phyloP scores from a whole-genome alignment of 768 basidiomycete genomes.

The Lentinula boryana region DNA sequence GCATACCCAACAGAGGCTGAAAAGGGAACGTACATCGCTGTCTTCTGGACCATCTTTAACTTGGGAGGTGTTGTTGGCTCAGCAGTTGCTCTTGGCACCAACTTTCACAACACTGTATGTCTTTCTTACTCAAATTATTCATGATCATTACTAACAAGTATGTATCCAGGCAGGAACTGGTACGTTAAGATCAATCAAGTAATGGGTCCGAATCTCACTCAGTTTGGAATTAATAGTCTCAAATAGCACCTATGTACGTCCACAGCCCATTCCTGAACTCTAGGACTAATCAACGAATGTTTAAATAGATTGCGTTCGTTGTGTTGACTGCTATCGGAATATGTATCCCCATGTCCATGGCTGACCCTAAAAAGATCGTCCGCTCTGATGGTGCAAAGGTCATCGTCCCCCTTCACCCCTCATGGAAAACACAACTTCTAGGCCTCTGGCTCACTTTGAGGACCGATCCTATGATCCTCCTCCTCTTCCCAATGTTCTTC shows the following conservation, averaged over 20 bases:
- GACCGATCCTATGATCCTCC: constrained; percentile 65
- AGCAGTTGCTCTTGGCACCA: constrained; percentile 66
- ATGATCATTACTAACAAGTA: not conserved
- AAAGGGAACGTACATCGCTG: constrained; percentile 71
- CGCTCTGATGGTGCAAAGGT: constrained; percentile 74
- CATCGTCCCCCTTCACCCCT: constrained; percentile 54
- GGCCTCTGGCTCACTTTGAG: constrained; percentile 63
- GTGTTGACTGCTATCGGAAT: constrained; percentile 68
- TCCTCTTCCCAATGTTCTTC: constrained; percentile 84
- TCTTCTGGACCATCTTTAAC: constrained; percentile 86
- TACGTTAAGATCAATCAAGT: constrained; percentile 17
- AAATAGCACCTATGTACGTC: constrained; percentile 70
- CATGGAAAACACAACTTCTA: constrained; percentile 71
- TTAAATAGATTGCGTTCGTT: constrained; percentile 68
- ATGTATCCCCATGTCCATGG: constrained; percentile 62
- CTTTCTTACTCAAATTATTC: not conserved
- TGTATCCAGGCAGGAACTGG: constrained; percentile 32
- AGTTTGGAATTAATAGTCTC: constrained; percentile 34
- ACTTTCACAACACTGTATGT: constrained; percentile 56
- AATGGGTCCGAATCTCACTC: not conserved
- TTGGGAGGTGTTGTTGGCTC: constrained; percentile 76
- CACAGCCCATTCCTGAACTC: not conserved
- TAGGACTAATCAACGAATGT: constrained; percentile 1
- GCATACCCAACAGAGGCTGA: constrained; percentile 76
- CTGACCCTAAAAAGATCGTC: constrained; percentile 63